A percentile compares a stretch with the other conserved stretches of the same genome.
These are phyloP conservation scores for Trichosporon inkin DNA, from an alignment of 1,284 basidiomycete genomes.

Conservation along the genomic window DNA sequence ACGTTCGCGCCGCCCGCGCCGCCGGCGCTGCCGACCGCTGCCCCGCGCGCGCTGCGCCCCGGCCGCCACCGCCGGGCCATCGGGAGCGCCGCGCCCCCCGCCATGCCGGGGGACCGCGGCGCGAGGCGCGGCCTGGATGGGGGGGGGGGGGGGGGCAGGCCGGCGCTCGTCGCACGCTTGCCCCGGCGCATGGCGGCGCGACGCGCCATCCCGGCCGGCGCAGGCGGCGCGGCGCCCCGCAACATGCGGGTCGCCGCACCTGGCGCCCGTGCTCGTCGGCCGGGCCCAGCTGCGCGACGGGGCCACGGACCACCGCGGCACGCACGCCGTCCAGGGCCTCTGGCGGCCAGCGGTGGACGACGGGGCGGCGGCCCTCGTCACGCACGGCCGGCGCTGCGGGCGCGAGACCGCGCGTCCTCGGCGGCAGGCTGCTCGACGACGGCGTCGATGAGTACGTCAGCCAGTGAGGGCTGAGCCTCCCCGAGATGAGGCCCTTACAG, in stretches of 20 bases:
- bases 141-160: conserved; percentile 58
- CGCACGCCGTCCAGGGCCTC: conserved; percentile 61
- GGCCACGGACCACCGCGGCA: conserved; percentile 67
- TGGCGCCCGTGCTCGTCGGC: conserved; percentile 41
- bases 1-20: no score
- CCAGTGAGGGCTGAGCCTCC: conserved; percentile 8
- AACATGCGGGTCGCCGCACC: conserved; percentile 47
- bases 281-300: conserved; percentile 57
- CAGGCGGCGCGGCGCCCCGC: conserved; percentile 56
- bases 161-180: conserved; percentile 58
- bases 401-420: conserved; percentile 21
- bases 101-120: conserved; percentile 58
- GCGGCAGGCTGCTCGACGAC: conserved; percentile 15
- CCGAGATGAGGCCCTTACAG: no score
- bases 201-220: conserved; percentile 58
- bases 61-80: conserved; percentile 50
- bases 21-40: no score
- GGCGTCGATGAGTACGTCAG: conserved; percentile 22
- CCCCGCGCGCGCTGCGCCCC: no score
- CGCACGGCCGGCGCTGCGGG: conserved; percentile 58
- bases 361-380: conserved; percentile 63
- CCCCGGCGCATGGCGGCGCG: conserved; percentile 57
- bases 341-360: conserved; percentile 56
- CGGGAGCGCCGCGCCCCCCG: conserved; percentile 57
- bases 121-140: conserved; percentile 60